Evolutionary conservation across 352 stramenopile genomes (phyloP), one percentile per base, ranked within the genome.

Genomic region (Phytophthora pistaciae): DNA sequence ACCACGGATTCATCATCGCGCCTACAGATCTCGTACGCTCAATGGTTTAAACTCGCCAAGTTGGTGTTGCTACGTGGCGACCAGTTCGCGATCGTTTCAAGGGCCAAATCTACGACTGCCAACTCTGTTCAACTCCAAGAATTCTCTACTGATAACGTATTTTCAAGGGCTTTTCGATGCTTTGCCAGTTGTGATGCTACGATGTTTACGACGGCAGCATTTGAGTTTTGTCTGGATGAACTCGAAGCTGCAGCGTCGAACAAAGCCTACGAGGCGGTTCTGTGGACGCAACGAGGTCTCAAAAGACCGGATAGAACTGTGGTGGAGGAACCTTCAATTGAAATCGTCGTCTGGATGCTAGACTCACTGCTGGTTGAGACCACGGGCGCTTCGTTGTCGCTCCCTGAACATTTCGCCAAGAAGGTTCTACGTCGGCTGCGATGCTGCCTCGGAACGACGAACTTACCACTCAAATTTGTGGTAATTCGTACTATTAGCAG

Each of bases 281-380:
- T 95, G 21, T 98, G 92, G 93, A 96, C 89, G 0, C 82, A 97
- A 29, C 78, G 88, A 16, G 83, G 87, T 2, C 71, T 96, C 4
- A 44, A 64, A 50, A 75, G 78, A 18, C n/a, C 73, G 7, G 91
- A 97, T 57, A 63, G 61, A 7, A 70, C 61, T 2, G 82, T 85
- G 14, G 9, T 82, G 8, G 46, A 74, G n/a, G 87, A 95, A 16
- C 87, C 92, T 14, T 86, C 78, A 16, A 75, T 98, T n/a, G 91
- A 98, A 67, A 64, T 96, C 8, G 81, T 82, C 20, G 57, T 80
- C 5, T 97, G 87, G 87, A 55, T 95, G 13, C 38, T 93, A 16
- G 83, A 94, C 21, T 44, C 66, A 18, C 65, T 96, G 4, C 53
- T 90, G 29, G 57, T 33, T 14, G n/a, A 40, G 23, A 5, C 61